Base-by-base conservation (phyloP, 1,139 yeast genomes). In the Debaryomyces sp. region DNA sequence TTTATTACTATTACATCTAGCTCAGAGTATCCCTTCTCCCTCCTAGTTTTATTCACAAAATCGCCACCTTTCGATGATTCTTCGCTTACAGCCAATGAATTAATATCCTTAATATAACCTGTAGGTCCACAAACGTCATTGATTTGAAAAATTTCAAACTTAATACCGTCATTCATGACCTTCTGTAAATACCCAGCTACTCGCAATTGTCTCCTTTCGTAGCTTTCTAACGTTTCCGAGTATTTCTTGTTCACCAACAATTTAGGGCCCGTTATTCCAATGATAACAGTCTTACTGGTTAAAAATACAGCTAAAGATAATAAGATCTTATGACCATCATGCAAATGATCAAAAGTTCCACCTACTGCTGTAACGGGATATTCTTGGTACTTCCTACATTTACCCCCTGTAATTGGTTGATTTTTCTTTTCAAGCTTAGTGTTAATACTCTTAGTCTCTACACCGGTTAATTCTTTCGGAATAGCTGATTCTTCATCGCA, bases 261-360 rank as follows among this genome's bases (percentile, higher is more conserved):
- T 48, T 81, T 82, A n/a, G 84, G 81, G 9, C 92, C 96, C 0
- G 98, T 90, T 5, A 95, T 75, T 0, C 99, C 99, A 7, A 94
- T 75, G 46, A 94, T 87, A 10, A 94, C 70, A 22, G 67, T 70
- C 3, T 65, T 58, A 5, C 68, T 60, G 0, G 95, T 76, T 12
- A 89, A 56, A 60, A 84, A 91, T 0, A 85, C 82, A 0, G 96
- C 78, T 56, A 89, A 73, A 0, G 96, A 85, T 7, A 95, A 72
- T 18, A 95, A 71, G 27, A 94, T 85, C 64, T 89, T 90, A 67
- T 95, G 99, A 0, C 99, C 99, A 61, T 88, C 96, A 60, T 95
- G 99, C 34, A 95, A 63, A 67, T 95, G 98, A 63, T 95, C 99
- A 70, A 95, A 95, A 0, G 99, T 95, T 0, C 99, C 99, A 0